These are phyloP conservation scores for Simmondsia chinensis DNA, from an alignment of 148 eudicot genomes.

Conservation along the genomic window DNA sequence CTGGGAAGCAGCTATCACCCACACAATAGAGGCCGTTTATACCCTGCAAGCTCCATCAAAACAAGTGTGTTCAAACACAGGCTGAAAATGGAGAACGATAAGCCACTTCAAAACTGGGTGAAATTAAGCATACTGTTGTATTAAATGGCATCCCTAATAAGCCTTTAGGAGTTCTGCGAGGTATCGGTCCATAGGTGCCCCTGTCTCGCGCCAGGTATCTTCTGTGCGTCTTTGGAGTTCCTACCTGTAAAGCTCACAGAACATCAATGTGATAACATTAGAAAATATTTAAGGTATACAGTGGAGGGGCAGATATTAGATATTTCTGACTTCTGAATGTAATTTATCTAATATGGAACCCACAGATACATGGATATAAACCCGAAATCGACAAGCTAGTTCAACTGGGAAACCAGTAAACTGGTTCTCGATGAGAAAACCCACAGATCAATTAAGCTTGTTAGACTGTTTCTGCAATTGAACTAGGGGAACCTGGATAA, in stretches of 20 bases:
- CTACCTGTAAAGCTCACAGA: slow-evolving; percentile 45
- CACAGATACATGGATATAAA: too few species aligned
- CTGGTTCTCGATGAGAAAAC: too few species aligned
- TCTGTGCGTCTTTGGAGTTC: slow-evolving; percentile 91
- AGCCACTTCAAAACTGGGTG: background rate
- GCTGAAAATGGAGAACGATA: background rate
- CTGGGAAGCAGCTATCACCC: slow-evolving; percentile 99
- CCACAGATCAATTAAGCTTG: too few species aligned
- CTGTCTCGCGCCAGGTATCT: slow-evolving; percentile 94
- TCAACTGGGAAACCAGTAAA: too few species aligned
- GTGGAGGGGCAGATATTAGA: too few species aligned
- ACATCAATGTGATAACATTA: too few species aligned
- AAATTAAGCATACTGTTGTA: slow-evolving; percentile 62
- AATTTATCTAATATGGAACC: too few species aligned
- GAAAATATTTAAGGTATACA: too few species aligned
- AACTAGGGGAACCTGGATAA: too few species aligned
- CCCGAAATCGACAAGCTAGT: too few species aligned
- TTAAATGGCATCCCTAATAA: slow-evolving; percentile 96
- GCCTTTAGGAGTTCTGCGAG: slow-evolving; percentile 66
- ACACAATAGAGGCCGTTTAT: slow-evolving; percentile 89
- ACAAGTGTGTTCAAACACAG: background rate
- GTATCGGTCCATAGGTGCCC: slow-evolving; percentile 98
- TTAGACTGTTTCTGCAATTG: too few species aligned
- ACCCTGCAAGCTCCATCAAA: slow-evolving; percentile 42
- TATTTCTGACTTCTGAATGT: too few species aligned